Conservation (phyloP, 257 asterid species). For the Avicennia marina region DNA sequence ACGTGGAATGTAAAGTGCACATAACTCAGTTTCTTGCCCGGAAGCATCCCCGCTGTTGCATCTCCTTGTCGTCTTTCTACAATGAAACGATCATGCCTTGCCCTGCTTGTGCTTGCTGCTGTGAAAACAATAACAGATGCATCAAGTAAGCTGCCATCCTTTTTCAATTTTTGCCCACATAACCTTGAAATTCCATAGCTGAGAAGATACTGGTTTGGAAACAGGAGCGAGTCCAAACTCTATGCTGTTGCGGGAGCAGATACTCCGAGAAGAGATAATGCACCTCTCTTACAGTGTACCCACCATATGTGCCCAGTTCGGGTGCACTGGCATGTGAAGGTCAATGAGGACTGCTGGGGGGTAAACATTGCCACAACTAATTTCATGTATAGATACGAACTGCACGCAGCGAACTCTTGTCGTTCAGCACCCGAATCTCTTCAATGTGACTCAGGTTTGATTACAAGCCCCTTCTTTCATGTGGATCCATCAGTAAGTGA, state of each 20-base stretch:
- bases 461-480: constrained; percentile 66
- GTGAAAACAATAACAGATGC: constrained; percentile 44
- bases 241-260: constrained; percentile 44
- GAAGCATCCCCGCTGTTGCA: constrained; percentile 51
- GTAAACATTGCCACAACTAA: constrained; percentile 62
- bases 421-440: constrained; percentile 73
- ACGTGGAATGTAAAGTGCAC: constrained; percentile 56
- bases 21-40: constrained; percentile 43
- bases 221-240: constrained; percentile 62
- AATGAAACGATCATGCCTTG: constrained; percentile 48
- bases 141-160: constrained; percentile 29
- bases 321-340: constrained; percentile 80
- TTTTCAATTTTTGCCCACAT: background rate
- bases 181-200: background rate
- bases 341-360: constrained; percentile 70
- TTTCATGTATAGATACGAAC: constrained; percentile 64
- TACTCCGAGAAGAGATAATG: constrained; percentile 56
- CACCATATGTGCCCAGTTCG: constrained; percentile 82
- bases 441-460: constrained; percentile 67
- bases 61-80: constrained; percentile 45
- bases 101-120: constrained; percentile 47
- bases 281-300: constrained; percentile 59
- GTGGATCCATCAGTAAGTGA: constrained; percentile 61
- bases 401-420: constrained; percentile 70
- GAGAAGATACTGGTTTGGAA: background rate